Evolutionary conservation across 352 stramenopile genomes (phyloP).

Genomic region (Globisporangium camurandrum): DNA sequence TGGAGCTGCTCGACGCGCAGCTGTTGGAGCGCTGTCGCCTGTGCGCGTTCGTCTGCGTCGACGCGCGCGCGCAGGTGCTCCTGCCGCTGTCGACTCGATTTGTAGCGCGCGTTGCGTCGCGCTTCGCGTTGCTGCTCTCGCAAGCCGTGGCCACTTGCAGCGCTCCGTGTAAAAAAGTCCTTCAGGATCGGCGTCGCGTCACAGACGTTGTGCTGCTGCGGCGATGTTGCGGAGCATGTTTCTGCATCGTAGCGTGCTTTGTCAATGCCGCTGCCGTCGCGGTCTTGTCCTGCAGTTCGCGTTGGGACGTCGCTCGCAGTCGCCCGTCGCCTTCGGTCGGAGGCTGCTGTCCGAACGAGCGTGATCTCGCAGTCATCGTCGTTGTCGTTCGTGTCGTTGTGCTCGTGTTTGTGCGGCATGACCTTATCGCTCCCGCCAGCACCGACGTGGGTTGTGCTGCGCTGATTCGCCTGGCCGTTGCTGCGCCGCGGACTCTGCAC

Average conservation of each 20-base stretch:
- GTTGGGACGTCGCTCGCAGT: not conserved
- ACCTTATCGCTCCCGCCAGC: slow-evolving; percentile 10
- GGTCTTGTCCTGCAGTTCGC: not conserved
- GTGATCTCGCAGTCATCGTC: not conserved
- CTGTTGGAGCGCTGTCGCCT: slow-evolving; percentile 12
- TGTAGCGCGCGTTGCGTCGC: slow-evolving; percentile 33
- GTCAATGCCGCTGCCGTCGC: not conserved
- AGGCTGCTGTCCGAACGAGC: not conserved
- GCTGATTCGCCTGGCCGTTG: not conserved
- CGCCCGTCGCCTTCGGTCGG: not conserved
- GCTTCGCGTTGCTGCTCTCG: slow-evolving; percentile 32
- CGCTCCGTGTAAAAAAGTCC: slow-evolving; percentile 50
- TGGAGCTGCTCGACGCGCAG: slow-evolving; percentile 30
- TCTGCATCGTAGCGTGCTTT: not conserved
- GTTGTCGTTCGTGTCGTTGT: not conserved
- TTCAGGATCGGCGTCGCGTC: slow-evolving; percentile 42
- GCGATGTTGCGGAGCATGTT: not conserved
- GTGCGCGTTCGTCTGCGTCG: slow-evolving; percentile 16
- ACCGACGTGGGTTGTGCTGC: not conserved
- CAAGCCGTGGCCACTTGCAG: slow-evolving; percentile 24
- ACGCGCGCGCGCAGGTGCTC: slow-evolving; percentile 29
- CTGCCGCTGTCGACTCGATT: slow-evolving; percentile 33
- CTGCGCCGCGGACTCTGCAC: slow-evolving; percentile 2
- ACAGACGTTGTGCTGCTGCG: slow-evolving; percentile 1
- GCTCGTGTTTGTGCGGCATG: slow-evolving; percentile 3